These are phyloP conservation scores for Withania somnifera DNA, from an alignment of 305 asterid species.

Conservation along the genomic window DNA sequence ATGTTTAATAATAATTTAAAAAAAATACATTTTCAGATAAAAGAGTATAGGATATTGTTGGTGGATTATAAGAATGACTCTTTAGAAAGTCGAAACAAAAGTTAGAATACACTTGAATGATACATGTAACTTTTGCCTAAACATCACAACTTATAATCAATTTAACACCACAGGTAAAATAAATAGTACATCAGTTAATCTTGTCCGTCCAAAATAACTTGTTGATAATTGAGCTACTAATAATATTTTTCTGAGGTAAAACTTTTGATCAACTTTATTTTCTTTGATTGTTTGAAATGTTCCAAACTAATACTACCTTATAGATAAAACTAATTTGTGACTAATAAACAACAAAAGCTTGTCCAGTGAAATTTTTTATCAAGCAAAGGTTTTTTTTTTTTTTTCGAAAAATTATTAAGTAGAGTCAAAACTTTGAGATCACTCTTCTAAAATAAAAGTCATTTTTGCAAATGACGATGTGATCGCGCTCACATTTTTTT, in stretches of 20 bases:
- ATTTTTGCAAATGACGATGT: neutral
- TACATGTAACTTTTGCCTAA: neutral
- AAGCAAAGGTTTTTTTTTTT: neutral
- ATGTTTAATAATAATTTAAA: too few species aligned
- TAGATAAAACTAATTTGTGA: too few species aligned
- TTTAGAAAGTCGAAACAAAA: too few species aligned
- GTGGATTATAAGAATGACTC: too few species aligned
- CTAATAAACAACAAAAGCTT: neutral
- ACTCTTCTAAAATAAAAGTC: neutral
- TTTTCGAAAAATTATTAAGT: neutral
- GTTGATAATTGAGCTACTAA: neutral
- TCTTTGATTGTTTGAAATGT: too few species aligned
- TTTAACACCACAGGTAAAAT: too few species aligned
- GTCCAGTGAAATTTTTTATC: neutral
- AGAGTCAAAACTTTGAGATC: neutral
- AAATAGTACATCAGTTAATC: neutral
- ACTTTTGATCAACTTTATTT: too few species aligned
- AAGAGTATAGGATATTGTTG: neutral
- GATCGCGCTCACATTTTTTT: neutral
- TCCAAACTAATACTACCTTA: neutral
- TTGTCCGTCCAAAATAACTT: too few species aligned
- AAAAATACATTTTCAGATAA: neutral
- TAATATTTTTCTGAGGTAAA: too few species aligned
- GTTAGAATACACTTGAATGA: neutral
- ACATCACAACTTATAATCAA: neutral